Percentiles rank a stretch among this genome's conserved stretches.
phyloP scores from a whole-genome alignment of 495 filamentous ascomycete genomes.

The Hyaloscypha bicolor region DNA sequence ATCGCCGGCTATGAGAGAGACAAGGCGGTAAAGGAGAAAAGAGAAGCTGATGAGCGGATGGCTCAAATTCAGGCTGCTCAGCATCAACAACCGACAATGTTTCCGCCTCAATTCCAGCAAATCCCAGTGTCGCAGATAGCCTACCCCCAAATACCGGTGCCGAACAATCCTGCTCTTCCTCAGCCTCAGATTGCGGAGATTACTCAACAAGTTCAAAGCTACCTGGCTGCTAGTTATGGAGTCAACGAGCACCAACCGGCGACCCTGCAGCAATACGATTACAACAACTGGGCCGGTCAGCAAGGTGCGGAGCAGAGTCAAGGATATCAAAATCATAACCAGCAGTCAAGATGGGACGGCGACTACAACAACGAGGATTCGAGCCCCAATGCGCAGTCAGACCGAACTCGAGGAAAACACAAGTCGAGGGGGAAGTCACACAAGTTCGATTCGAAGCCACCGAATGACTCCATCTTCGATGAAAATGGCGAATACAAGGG shows the following conservation, averaged over 20 bases:
- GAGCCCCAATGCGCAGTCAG: neutral
- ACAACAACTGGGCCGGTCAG: neutral
- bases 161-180: neutral
- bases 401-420: constrained; percentile 3
- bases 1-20: constrained; percentile 36
- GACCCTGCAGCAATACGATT: neutral
- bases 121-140: neutral
- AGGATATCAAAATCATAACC: constrained; percentile 4
- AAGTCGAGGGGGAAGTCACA: constrained; percentile 22
- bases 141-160: neutral
- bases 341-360: constrained; percentile 25
- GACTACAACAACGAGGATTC: constrained; percentile 17
- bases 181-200: neutral
- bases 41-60: constrained; percentile 17
- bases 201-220: constrained; percentile 15
- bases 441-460: constrained; percentile 13
- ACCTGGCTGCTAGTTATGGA: constrained; percentile 10
- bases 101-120: constrained; percentile 19
- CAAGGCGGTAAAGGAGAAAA: constrained; percentile 29
- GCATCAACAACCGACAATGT: constrained; percentile 5
- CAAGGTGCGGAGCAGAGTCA: constrained; percentile 2
- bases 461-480: constrained; percentile 20
- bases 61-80: constrained; percentile 15
- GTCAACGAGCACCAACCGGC: neutral
- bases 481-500: constrained; percentile 32